Percentiles rank a stretch among this genome's conserved stretches.
Conservation (phyloP, 129 eudicot species). For the Arctium lappa region DNA sequence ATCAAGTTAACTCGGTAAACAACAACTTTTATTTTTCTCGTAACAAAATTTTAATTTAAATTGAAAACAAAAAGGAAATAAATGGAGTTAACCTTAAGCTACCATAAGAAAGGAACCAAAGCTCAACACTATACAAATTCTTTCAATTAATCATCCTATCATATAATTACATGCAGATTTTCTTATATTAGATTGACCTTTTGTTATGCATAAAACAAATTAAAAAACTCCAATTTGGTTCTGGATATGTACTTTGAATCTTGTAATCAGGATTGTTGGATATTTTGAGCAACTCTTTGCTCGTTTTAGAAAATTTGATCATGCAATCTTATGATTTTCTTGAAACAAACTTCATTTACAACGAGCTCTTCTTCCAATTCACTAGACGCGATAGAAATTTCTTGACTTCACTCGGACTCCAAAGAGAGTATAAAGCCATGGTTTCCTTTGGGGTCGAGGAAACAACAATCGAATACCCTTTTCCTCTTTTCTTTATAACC, state of each 20-base stretch:
- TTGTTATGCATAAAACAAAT: neutral
- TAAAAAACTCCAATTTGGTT: neutral
- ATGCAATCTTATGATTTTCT: neutral
- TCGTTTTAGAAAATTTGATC: neutral
- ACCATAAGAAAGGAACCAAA: neutral
- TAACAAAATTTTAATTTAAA: too few species aligned
- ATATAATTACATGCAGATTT: neutral
- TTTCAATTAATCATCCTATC: neutral
- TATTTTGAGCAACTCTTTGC: neutral
- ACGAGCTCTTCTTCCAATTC: neutral
- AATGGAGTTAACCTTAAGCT: neutral
- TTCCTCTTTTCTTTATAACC: constrained; percentile 23
- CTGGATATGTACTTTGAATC: neutral
- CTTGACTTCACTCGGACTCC: constrained; percentile 34
- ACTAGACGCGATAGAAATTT: constrained; percentile 23
- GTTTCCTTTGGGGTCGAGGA: constrained; percentile 38
- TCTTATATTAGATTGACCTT: neutral
- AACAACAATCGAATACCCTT: constrained; percentile 39
- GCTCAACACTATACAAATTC: neutral
- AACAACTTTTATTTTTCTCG: too few species aligned
- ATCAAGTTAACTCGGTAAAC: neutral
- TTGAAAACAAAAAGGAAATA: too few species aligned
- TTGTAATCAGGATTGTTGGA: neutral
- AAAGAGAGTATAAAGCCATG: constrained; percentile 37
- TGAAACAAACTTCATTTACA: neutral